Evolutionary conservation across 768 basidiomycete species (phyloP), one percentile per base, ranked within the genome.

Genomic region (Suillus discolor): DNA sequence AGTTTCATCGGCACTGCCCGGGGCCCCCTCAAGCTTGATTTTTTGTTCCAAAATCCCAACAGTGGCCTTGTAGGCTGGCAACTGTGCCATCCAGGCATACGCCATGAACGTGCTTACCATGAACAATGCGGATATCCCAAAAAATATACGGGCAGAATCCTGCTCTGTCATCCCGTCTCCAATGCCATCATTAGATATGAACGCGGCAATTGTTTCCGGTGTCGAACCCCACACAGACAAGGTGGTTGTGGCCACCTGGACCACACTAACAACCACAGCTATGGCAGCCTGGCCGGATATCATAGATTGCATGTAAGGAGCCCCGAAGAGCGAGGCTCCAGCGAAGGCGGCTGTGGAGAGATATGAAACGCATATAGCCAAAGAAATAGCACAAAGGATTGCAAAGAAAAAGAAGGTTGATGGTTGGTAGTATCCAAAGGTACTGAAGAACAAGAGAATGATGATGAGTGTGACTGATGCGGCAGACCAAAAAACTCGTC

Each of bases 281-380:
- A 95, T 87, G 0, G 91, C 92, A 2, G 91, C 94, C 77, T 96
- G 93, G 8, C 93, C 94, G 2, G 93, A 87, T 82, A 96, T 85
- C 73, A 92, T 80, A 34, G 86, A 81, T 74, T 95, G 91, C 61
- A 96, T 84, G 15, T 88, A 88, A 8, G 82, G 74, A 3, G 87
- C 84, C 0, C 94, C 95, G 69, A 94, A 92, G 6, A 94, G 78
- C 0, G 93, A 88, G 2, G 93, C 92, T 31, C 93, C 84, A 1
- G 91, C 92, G 39, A 92, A 85, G 49, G 90, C 82, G 15, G 93
- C 84, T 0, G 89, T 91, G 70, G 91, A 91, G n/a, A 96, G 83
- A 72, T 91, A 96, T 8, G 90, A 85, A 0, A 89, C 89, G 0
- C 86, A 82, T 23, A 80, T 78, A 6, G 90, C 87, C 73, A 92